phyloP scores from a whole-genome alignment of 371 early-diverging fungal genomes.

The Massospora cicadina region DNA sequence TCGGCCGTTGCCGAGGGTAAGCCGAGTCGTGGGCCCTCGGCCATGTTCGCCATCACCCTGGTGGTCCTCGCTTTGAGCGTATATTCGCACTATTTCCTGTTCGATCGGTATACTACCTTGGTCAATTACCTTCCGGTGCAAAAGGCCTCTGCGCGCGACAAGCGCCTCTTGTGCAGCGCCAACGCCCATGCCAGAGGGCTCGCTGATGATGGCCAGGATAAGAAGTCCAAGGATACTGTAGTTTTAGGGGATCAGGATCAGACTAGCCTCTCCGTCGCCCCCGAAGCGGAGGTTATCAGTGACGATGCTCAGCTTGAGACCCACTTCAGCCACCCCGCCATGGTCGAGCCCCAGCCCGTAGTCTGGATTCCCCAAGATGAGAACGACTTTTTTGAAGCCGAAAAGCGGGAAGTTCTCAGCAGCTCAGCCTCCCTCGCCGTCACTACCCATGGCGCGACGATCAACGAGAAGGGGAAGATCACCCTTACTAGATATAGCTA shows the following conservation, averaged over 20 bases:
- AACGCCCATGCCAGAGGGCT: not conserved
- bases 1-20: not conserved
- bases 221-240: not conserved
- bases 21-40: no score
- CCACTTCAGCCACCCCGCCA: not conserved
- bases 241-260: no score
- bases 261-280: not conserved
- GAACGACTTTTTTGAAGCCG: no score
- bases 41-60: no score
- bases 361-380: constrained; percentile 5
- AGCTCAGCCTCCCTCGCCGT: no score
- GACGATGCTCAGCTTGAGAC: not conserved
- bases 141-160: not conserved
- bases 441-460: no score
- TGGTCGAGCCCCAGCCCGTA: not conserved
- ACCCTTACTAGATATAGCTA: no score
- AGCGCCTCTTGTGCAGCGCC: not conserved
- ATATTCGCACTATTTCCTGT: not conserved
- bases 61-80: not conserved
- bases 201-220: no score
- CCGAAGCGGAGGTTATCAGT: not conserved
- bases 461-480: no score
- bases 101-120: not conserved
- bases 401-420: no score
- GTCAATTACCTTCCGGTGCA: not conserved